Base-by-base conservation (phyloP, 257 asterid genomes). In the Eustoma russellianum region DNA sequence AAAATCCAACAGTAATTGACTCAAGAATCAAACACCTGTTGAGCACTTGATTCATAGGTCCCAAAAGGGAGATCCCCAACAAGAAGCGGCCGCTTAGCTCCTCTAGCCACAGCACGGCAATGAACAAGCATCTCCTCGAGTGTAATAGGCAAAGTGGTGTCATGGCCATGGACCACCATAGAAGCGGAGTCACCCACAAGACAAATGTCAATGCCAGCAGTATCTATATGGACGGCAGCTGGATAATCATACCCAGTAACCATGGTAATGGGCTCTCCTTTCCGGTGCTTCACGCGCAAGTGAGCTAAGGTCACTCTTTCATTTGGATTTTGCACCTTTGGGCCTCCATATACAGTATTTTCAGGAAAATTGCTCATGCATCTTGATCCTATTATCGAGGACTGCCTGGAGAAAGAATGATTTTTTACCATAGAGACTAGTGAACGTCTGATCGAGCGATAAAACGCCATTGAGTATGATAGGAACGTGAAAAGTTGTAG, bases 161-260 rank as follows among this genome's bases (percentile, higher is more conserved):
- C 98, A 71, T 87, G 85, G 53, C 95, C 96, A 69, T 91, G 96
- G 55, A 91, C 98, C 41, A 91, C 98, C 98, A 91, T 91, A 48
- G 98, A 51, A n/a, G 96, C 95, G 11, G 98, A 91, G 60, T 91
- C 98, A 0, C 96, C 98, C 47, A 91, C 98, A 55, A 91, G 67
- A 66, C 95, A 83, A 5, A 91, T 76, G 60, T 91, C 98, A 33
- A 91, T 84, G 11, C 85, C 96, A 8, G 94, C 92, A 19, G 77
- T 64, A 67, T 86, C 95, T 61, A 91, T 53, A 66, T 87, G 96
- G 35, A 82, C 94, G 13, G 84, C 86, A 19, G 98, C 80, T 6
- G 98, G 95, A 51, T 87, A 91, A 72, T 91, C 98, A 57, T 87
- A 91, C 10, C 94, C 96, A 17, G 96, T 91, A 44, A 87, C 95